Base-by-base conservation (phyloP, 1,284 basidiomycete genomes). In the Ustilago nuda region DNA sequence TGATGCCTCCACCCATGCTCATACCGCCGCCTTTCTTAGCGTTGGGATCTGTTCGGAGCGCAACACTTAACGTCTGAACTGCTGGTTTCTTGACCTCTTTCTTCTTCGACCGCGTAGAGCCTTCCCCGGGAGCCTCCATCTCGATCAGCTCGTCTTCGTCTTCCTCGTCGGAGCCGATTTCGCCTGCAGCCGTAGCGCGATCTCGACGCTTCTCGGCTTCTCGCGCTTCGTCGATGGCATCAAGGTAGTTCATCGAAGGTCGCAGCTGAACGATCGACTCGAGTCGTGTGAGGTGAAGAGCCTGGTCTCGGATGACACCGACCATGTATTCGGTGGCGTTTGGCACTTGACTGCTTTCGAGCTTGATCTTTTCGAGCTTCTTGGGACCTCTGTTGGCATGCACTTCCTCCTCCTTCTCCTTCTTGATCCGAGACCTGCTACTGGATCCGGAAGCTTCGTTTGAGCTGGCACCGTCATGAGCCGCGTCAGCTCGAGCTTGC, bases 211-310 rank as follows among this genome's bases (percentile, higher is more conserved):
- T 79, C 57, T 80, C 75, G 32, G 67, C 69, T 12, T 76, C 76
- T 17, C 77, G 71, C 19, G 79, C 72, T 52, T 81, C 78, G 53
- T 77, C 71, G n/a, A 83, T 54, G 13, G 76, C 78, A 52, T 85
- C 84, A 45, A 85, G 76, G 53, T 85, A 83, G 67, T 83, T 82
- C 79, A 85, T 80, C 57, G 83, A 84, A 5, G 84, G 84, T 8
- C 84, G 75, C 19, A 85, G 63, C 61, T 85, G 84, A 7, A 79
- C 66, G 27, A 82, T 72, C 13, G 80, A 76, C 39, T 81, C 68
- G 27, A 85, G 65, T 4, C 80, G 80, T 0, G 82, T 79, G 8
- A 85, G 75, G 48, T 85, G 84, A 12, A 85, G 70, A 8, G 82
- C 83, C 48, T 76, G 77, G 46, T 84, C 72, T 6, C 76, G 65